These are phyloP conservation scores for Rhizopus microsporus DNA, from an alignment of 371 early-diverging fungal genomes.

Conservation along the genomic window DNA sequence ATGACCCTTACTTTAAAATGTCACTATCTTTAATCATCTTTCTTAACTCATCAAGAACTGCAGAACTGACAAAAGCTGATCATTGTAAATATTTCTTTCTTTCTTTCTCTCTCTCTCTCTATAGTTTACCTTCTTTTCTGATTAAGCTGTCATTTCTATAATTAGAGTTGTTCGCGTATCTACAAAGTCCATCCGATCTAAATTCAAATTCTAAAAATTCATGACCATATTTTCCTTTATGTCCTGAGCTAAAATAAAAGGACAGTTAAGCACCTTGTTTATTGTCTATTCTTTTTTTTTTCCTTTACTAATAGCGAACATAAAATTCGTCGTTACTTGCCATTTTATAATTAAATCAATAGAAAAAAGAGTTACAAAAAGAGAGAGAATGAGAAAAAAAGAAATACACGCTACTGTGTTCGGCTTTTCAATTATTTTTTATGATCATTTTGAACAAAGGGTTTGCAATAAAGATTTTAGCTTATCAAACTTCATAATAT, in stretches of 20 bases:
- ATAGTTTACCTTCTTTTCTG: conserved; percentile 79
- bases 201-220: conserved; percentile 98
- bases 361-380: neutral
- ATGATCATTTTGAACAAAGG: neutral
- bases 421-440: neutral
- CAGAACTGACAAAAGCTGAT: conserved; percentile 76
- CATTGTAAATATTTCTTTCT: neutral
- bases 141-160: conserved; percentile 97
- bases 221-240: conserved; percentile 94
- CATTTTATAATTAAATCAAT: conserved; percentile 21
- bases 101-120: neutral
- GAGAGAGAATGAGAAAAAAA: conserved; percentile 1
- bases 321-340: conserved; percentile 70
- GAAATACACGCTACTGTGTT: neutral
- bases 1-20: conserved; percentile 73
- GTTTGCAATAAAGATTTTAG: neutral
- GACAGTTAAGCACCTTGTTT: conserved; percentile 2
- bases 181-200: conserved; percentile 82
- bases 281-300: neutral
- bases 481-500: conserved; percentile 45
- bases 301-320: conserved; percentile 80
- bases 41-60: conserved; percentile 84
- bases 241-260: conserved; percentile 71
- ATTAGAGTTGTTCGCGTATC: conserved; percentile 97
- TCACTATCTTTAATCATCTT: conserved; percentile 88